Conservation (phyloP, 2,329 filamentous ascomycete species). For the Pseudocercospora vitis region DNA sequence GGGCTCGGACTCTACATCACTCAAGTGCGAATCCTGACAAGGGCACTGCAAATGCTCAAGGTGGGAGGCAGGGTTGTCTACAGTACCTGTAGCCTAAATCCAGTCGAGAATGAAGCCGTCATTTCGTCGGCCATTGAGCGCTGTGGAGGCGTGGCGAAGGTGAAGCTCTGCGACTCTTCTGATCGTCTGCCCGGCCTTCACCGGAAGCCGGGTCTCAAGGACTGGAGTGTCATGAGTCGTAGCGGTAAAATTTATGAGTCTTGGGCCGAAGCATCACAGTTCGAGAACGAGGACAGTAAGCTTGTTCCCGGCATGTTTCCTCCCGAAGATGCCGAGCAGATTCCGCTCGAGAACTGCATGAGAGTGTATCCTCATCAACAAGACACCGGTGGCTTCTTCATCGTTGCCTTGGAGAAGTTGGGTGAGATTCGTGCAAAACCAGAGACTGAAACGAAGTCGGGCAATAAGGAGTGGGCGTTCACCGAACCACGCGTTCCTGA, state of each 20-base stretch:
- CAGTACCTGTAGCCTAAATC: slow-evolving; percentile 98
- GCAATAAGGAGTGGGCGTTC: slow-evolving; percentile 36
- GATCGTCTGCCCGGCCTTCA: slow-evolving; percentile 74
- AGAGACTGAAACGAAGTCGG: slow-evolving; percentile 58
- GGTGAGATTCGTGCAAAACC: slow-evolving; percentile 77
- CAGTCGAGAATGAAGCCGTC: slow-evolving; percentile 93
- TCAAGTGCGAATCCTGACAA: slow-evolving; percentile 84
- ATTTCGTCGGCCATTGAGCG: slow-evolving; percentile 83
- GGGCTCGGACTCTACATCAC: slow-evolving; percentile 83
- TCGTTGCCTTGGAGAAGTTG: slow-evolving; percentile 89
- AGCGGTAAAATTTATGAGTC: slow-evolving; percentile 73
- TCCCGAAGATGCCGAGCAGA: slow-evolving; percentile 55
- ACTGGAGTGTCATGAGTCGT: slow-evolving; percentile 93
- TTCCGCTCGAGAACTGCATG: slow-evolving; percentile 88
- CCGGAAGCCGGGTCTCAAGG: slow-evolving; percentile 71
- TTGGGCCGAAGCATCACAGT: slow-evolving; percentile 67
- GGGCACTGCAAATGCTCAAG: slow-evolving; percentile 93
- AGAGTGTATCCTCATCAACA: slow-evolving; percentile 93
- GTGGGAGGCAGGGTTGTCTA: slow-evolving; percentile 93
- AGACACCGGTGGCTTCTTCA: slow-evolving; percentile 97
- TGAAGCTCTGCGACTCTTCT: slow-evolving; percentile 81
- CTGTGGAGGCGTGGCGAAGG: slow-evolving; percentile 78
- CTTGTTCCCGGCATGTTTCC: slow-evolving; percentile 86
- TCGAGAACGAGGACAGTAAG: slow-evolving; percentile 60
- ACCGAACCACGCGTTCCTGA: slow-evolving; percentile 26